These are phyloP conservation scores for Botryotinia calthae DNA, from an alignment of 2,329 filamentous ascomycete species.

Conservation along the genomic window DNA sequence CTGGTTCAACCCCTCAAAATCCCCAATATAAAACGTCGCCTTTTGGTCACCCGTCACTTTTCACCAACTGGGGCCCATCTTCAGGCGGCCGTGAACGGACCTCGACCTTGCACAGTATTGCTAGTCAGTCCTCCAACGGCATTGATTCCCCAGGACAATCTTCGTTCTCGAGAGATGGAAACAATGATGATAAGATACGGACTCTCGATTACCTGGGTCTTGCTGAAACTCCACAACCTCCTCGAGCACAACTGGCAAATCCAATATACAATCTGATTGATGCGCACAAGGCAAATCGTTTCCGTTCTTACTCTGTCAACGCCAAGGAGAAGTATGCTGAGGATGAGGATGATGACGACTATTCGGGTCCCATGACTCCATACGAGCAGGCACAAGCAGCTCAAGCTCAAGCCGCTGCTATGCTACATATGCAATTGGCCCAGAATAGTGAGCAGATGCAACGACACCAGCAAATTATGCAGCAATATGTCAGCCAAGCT, in stretches of 20 bases:
- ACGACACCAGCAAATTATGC: constrained; percentile 89
- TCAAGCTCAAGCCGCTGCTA: constrained; percentile 47
- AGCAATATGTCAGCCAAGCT: constrained; percentile 84
- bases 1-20: constrained; percentile 91
- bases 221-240: constrained; percentile 85
- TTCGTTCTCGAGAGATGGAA: constrained; percentile 79
- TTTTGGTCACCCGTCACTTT: constrained; percentile 79
- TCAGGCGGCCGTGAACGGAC: constrained; percentile 75
- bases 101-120: constrained; percentile 76
- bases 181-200: constrained; percentile 82
- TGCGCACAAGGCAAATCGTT: constrained; percentile 69
- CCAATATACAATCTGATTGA: constrained; percentile 65
- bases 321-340: constrained; percentile 97
- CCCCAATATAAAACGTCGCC: constrained; percentile 66
- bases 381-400: constrained; percentile 46
- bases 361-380: constrained; percentile 46
- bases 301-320: constrained; percentile 97
- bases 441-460: constrained; percentile 49
- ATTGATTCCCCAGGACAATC: constrained; percentile 85
- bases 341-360: constrained; percentile 77
- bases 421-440: constrained; percentile 62
- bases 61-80: constrained; percentile 72
- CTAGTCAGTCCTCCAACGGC: constrained; percentile 87
- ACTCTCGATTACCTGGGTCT: constrained; percentile 95
- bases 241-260: constrained; percentile 68